Evolutionary conservation across 2,329 filamentous ascomycete species (phyloP).

Genomic region (Exophiala mesophila): DNA sequence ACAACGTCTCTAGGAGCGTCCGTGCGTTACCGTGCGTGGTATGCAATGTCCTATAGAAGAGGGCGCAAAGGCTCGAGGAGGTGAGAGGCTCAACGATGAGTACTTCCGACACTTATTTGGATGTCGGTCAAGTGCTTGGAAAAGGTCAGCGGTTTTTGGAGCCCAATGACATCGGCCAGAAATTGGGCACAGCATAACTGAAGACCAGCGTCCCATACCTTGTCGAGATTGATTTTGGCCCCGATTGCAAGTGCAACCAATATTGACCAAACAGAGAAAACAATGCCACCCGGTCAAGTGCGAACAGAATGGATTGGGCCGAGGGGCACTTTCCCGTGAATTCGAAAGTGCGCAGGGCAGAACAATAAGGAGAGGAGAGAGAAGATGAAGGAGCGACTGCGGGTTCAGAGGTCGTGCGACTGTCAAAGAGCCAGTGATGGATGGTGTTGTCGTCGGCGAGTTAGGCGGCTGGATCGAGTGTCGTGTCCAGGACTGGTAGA

Average conservation of each 20-base stretch:
- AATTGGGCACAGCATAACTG: conserved; percentile 17
- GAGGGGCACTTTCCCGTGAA: no score
- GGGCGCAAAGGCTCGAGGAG: background rate
- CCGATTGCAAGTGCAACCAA: conserved; percentile 22
- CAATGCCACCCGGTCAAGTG: background rate
- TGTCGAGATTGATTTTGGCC: conserved; percentile 14
- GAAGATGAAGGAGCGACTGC: no score
- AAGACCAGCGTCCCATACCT: conserved; percentile 18
- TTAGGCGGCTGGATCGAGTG: background rate
- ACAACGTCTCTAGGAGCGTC: no score
- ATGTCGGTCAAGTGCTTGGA: conserved; percentile 20
- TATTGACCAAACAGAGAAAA: conserved; percentile 17
- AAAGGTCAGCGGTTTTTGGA: conserved; percentile 15
- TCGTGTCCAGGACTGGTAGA: background rate
- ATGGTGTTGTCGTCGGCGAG: background rate
- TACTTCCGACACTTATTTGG: conserved; percentile 23
- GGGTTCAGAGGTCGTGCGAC: no score
- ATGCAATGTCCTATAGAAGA: background rate
- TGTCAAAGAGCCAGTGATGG: background rate
- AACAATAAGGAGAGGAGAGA: no score
- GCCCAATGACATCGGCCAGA: conserved; percentile 12
- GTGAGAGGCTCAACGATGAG: background rate
- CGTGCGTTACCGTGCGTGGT: background rate
- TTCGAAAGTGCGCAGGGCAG: no score
- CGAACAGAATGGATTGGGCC: conserved; percentile 3